Percentiles rank a stretch among this genome's conserved stretches.
phyloP scores from a whole-genome alignment of 352 stramenopile genomes.

The Phytopythium ostracodes region DNA sequence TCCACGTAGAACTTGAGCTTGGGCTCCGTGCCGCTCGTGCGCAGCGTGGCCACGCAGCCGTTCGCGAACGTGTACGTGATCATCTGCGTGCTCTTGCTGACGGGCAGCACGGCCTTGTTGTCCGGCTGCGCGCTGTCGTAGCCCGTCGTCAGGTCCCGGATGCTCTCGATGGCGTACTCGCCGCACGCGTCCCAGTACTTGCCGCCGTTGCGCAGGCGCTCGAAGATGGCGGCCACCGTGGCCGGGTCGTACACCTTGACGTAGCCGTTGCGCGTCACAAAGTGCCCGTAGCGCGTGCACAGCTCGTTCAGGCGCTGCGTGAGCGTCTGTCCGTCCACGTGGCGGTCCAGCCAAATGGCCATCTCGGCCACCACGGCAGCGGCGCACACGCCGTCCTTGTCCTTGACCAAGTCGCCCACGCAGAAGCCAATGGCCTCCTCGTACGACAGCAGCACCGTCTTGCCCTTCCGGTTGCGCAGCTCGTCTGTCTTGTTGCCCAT shows the following conservation, averaged over 20 bases:
- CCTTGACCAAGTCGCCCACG: slow-evolving; percentile 94
- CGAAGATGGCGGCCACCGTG: slow-evolving; percentile 89
- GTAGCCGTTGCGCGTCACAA: slow-evolving; percentile 97
- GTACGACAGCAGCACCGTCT: slow-evolving; percentile 95
- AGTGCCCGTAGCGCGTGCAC: slow-evolving; percentile 95
- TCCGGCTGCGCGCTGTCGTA: slow-evolving; percentile 87
- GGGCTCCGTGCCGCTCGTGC: slow-evolving; percentile 97
- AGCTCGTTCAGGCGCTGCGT: slow-evolving; percentile 80
- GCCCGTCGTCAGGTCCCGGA: slow-evolving; percentile 88
- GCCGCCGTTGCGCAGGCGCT: slow-evolving; percentile 87
- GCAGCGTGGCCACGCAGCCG: slow-evolving; percentile 94
- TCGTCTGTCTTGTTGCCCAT: slow-evolving; percentile 92
- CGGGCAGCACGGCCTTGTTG: slow-evolving; percentile 89
- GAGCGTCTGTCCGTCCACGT: slow-evolving; percentile 46
- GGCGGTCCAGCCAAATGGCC: slow-evolving; percentile 64
- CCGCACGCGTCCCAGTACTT: slow-evolving; percentile 84
- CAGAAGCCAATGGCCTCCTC: slow-evolving; percentile 99
- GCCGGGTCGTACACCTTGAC: slow-evolving; percentile 92
- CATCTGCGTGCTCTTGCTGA: slow-evolving; percentile 92
- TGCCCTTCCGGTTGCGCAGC: slow-evolving; percentile 72
- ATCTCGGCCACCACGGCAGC: slow-evolving; percentile 91
- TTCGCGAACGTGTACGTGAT: slow-evolving; percentile 97
- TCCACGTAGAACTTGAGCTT: slow-evolving; percentile 99
- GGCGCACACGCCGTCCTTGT: slow-evolving; percentile 98
- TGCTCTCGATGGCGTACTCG: slow-evolving; percentile 69